These are phyloP conservation scores for Fusarium sp. DNA, from an alignment of 2,329 filamentous ascomycete genomes.

Conservation along the genomic window DNA sequence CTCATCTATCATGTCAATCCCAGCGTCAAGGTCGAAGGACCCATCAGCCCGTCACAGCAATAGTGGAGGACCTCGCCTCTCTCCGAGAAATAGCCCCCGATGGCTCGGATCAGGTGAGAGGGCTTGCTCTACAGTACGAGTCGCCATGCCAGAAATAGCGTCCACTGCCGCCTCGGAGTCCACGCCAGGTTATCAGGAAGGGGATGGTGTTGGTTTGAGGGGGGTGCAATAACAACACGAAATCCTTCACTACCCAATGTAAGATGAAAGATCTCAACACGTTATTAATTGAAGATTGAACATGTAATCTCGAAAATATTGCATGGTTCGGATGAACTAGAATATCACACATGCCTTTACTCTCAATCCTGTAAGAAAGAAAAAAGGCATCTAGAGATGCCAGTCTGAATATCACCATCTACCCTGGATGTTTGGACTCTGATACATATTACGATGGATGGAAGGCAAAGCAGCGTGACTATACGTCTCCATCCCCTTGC, in stretches of 20 bases:
- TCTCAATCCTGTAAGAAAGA: not conserved
- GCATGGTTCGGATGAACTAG: not conserved
- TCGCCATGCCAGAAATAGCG: slow-evolving; percentile 43
- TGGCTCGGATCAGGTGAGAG: slow-evolving; percentile 39
- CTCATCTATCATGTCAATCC: slow-evolving; percentile 2
- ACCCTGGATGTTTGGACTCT: not conserved
- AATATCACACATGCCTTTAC: not conserved
- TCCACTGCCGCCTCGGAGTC: slow-evolving; percentile 42
- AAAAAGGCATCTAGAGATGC: not conserved
- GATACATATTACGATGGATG: slow-evolving; percentile 11
- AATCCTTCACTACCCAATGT: not conserved
- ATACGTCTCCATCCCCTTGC: slow-evolving; percentile 3
- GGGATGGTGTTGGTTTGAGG: not conserved
- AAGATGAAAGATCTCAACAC: not conserved
- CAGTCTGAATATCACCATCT: not conserved
- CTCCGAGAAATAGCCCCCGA: slow-evolving; percentile 36
- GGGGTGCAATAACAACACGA: not conserved
- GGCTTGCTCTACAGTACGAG: slow-evolving; percentile 30
- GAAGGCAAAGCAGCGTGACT: slow-evolving; percentile 14
- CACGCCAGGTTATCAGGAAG: slow-evolving; percentile 28
- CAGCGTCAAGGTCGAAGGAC: not conserved
- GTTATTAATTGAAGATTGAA: not conserved
- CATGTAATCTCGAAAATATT: not conserved
- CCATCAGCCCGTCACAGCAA: slow-evolving; percentile 12
- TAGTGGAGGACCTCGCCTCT: slow-evolving; percentile 40